Conservation (phyloP, 2,329 filamentous ascomycete genomes). For the Westerdykella ornata region DNA sequence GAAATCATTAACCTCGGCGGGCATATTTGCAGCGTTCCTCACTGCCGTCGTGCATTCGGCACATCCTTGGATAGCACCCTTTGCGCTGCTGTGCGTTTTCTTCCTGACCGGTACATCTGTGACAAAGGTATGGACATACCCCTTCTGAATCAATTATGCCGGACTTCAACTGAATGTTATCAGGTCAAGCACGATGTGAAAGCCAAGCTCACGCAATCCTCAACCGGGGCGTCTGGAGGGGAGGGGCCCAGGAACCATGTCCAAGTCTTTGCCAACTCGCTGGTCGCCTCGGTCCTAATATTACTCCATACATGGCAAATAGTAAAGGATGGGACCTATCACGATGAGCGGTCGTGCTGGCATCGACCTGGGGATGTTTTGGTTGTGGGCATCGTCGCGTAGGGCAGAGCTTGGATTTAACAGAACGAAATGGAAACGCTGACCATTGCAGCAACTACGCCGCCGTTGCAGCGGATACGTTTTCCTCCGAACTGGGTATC, state of each 20-base stretch:
- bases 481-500: conserved; percentile 92
- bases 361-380: conserved; percentile 36
- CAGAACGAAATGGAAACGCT: conserved; percentile 2
- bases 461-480: conserved; percentile 85
- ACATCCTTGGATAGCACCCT: conserved; percentile 94
- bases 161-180: background rate
- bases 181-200: conserved; percentile 86
- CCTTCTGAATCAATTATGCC: background rate
- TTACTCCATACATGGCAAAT: conserved; percentile 47
- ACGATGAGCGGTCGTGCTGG: conserved; percentile 36
- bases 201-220: conserved; percentile 68
- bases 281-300: conserved; percentile 63
- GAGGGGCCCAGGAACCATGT: conserved; percentile 78
- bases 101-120: conserved; percentile 78
- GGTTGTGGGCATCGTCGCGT: conserved; percentile 46
- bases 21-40: conserved; percentile 62
- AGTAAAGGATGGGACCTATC: conserved; percentile 28
- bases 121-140: conserved; percentile 59
- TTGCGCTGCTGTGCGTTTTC: conserved; percentile 73
- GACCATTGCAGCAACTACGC: conserved; percentile 71
- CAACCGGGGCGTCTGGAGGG: conserved; percentile 65
- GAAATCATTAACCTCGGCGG: conserved; percentile 66
- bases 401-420: conserved; percentile 11
- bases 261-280: conserved; percentile 86
- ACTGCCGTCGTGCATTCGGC: conserved; percentile 76